Evolutionary conservation across 306 rosid species (phyloP), one percentile per base, ranked within the genome.

Genomic region (Ammopiptanthus mongolicus): DNA sequence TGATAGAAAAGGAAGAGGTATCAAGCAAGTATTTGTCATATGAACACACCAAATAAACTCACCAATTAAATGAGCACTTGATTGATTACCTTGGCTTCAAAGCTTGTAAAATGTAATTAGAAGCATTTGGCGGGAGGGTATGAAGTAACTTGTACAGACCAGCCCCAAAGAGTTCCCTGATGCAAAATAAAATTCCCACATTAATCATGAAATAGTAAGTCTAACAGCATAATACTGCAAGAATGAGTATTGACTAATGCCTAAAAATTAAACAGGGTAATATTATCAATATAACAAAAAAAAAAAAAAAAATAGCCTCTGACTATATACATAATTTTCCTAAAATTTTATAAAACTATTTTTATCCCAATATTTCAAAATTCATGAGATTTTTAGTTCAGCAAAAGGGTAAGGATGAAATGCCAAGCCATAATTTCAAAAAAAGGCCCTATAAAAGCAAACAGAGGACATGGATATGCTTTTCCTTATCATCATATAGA

Each of bases 51-150:
- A 48, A 55, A 31, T 28, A 39, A 23, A 53, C 17, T 55, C 74
- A 46, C 50, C 50, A 28, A 60, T 63, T 22, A 74, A 62, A 64
- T 37, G 58, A 67, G 61, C 51, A 22, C 22, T 66, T 23, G 66
- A 9, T 25, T 11, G 1, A 74, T 80, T 76, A 90, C 96, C 96
- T 90, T 63, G 96, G 96, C 75, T 83, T 87, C 53, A 90, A 86
- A 70, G 92, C 90, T 73, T 87, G 90, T 51, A 86, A 83, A 76
- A 90, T 86, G 65, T 90, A 90, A 46, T 87, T 84, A 22, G 92
- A 86, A 73, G 84, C 89, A 86, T 90, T 90, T 51, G 58, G 71
- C 5, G 92, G 89, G 56, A 90, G 87, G 56, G 80, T 87, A 34
- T 84, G 92, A 70, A 48, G 58, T 83, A 84, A 72, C 6, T 73